These are phyloP conservation scores for Thielaviopsis populi DNA, from an alignment of 2,329 filamentous ascomycete species.

Conservation along the genomic window DNA sequence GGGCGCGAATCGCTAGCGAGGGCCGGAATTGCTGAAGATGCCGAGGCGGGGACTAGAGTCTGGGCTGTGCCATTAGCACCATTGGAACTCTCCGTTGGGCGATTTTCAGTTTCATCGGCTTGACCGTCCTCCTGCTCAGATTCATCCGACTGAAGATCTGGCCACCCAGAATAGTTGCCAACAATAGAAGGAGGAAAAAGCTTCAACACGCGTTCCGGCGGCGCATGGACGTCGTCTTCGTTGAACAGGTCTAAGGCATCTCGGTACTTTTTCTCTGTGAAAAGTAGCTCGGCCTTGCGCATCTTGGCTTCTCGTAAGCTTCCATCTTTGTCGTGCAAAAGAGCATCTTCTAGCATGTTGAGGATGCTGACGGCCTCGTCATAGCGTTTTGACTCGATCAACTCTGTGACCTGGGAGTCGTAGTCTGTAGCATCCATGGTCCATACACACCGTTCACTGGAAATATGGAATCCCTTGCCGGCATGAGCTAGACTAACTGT, in stretches of 20 bases:
- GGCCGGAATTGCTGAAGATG: background rate
- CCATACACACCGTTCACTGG: conserved; percentile 85
- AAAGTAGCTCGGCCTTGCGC: conserved; percentile 74
- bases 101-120: conserved; percentile 20
- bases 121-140: conserved; percentile 23
- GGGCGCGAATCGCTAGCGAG: conserved; percentile 8
- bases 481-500: conserved; percentile 90
- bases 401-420: conserved; percentile 70
- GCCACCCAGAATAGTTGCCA: conserved; percentile 55
- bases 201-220: conserved; percentile 73
- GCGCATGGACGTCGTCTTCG: conserved; percentile 69
- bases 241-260: conserved; percentile 80
- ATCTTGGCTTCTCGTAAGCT: conserved; percentile 78
- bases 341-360: conserved; percentile 78
- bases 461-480: conserved; percentile 87
- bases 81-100: conserved; percentile 11
- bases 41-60: background rate
- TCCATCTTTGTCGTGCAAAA: conserved; percentile 68
- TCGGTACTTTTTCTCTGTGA: conserved; percentile 67
- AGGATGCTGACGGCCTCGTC: conserved; percentile 89
- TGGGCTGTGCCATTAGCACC: background rate
- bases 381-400: conserved; percentile 57
- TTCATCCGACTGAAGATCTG: conserved; percentile 31
- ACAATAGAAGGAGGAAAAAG: conserved; percentile 75
- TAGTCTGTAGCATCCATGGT: conserved; percentile 91